These are phyloP conservation scores for Zymoseptoria crescenta DNA, from an alignment of 2,329 filamentous ascomycete species.

Conservation along the genomic window DNA sequence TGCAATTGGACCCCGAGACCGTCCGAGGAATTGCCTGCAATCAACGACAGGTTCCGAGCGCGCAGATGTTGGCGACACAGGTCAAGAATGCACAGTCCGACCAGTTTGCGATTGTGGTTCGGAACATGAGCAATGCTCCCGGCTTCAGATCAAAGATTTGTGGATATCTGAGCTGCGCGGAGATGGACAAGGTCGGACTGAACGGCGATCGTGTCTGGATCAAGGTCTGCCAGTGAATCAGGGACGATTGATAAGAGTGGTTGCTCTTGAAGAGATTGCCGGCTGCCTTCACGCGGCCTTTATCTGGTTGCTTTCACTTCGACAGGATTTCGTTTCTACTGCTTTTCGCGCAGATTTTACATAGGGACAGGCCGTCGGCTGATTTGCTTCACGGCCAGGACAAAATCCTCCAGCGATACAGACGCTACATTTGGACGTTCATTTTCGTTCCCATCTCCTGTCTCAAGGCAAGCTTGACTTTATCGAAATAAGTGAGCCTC, in stretches of 20 bases:
- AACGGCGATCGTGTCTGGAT: slow-evolving; percentile 14
- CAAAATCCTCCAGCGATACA: background rate
- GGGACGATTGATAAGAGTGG: background rate
- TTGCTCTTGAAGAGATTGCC: background rate
- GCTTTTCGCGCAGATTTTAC: background rate
- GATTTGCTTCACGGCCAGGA: background rate
- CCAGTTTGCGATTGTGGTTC: slow-evolving; percentile 15
- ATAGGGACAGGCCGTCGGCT: background rate
- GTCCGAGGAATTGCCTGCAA: slow-evolving; percentile 19
- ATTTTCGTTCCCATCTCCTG: background rate
- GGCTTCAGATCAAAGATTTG: slow-evolving; percentile 17
- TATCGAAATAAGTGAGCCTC: background rate
- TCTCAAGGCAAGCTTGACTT: background rate
- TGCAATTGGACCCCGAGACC: slow-evolving; percentile 13
- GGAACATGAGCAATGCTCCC: slow-evolving; percentile 13
- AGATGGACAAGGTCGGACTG: slow-evolving; percentile 19
- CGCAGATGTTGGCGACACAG: slow-evolving; percentile 4
- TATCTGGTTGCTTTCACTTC: background rate
- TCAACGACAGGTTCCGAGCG: slow-evolving; percentile 8
- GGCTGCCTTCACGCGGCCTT: background rate
- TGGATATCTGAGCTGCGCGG: slow-evolving; percentile 11
- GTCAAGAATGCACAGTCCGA: slow-evolving; percentile 15
- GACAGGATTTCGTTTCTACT: background rate
- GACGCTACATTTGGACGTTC: background rate
- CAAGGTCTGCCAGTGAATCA: slow-evolving; percentile 8